Evolutionary conservation across 2,329 filamentous ascomycete genomes (phyloP), one percentile per base, ranked within the genome.

Genomic region (Aureobasidium zeae): DNA sequence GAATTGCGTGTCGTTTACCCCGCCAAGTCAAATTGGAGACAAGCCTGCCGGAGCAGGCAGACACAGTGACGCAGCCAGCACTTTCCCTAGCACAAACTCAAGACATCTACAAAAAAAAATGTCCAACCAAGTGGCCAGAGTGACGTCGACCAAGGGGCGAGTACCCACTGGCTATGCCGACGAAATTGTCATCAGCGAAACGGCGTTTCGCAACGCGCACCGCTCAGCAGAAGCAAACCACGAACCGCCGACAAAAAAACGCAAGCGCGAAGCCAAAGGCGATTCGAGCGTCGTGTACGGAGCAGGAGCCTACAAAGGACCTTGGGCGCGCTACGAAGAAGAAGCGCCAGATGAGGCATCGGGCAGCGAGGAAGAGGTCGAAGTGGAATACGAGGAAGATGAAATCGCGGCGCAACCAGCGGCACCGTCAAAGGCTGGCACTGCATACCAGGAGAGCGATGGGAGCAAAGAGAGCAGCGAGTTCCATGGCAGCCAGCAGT

Each of bases 121-220:
- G 31, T 16, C 44, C 19, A 44, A 48, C 33, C 52, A 52, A 30
- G n/a, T 39, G 17, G 36, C 36, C 36, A 39, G 30, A 30, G 25
- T 24, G 12, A 63, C 60, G 2, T 59, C 58, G 10, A 63, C 62
- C 21, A 61, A 60, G 50, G 68, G 69, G 45, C 63, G 62, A 47
- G 67, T 72, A 9, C 69, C 69, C 2, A 95, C 91, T 0, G 91
- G 91, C 9, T 82, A 77, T 55, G 91, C 91, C 2, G 76, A 91
- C 53, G 89, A 98, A 63, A 87, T 84, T 0, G 84, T 77, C 53
- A 78, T 98, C 51, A 94, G 86, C 62, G 91, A 96, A 57, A 78
- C 89, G 51, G 87, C 85, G 1, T 98, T 98, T 61, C 79, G 86
- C 53, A 77, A 77, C 56, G 87, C 91, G 51, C 88, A 95, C 60